Conservation (phyloP, 805 yeast species). For the Cyberlindnera maclurae region DNA sequence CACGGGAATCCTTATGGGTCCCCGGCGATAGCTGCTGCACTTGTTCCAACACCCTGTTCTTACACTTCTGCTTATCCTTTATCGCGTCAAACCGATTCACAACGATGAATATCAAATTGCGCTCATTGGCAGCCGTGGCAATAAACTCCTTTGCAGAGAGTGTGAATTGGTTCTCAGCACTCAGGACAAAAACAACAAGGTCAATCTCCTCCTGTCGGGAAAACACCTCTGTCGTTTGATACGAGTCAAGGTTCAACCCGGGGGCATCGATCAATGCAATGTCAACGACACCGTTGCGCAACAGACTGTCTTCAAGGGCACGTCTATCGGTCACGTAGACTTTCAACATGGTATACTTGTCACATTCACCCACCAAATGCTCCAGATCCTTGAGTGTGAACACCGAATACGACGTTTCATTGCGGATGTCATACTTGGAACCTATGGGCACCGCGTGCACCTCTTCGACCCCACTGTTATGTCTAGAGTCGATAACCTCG, state of each 20-base stretch:
- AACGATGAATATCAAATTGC: constrained; percentile 86
- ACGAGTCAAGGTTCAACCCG: constrained; percentile 87
- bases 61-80: constrained; percentile 73
- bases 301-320: constrained; percentile 56
- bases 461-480: constrained; percentile 72
- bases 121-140: constrained; percentile 83
- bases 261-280: constrained; percentile 95
- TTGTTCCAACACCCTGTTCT: constrained; percentile 70
- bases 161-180: constrained; percentile 94
- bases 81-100: constrained; percentile 90
- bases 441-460: constrained; percentile 84
- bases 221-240: constrained; percentile 90
- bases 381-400: constrained; percentile 50
- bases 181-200: constrained; percentile 90
- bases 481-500: constrained; percentile 81
- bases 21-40: constrained; percentile 83
- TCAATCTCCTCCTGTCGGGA: constrained; percentile 97
- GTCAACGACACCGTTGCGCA: constrained; percentile 87
- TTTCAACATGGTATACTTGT: constrained; percentile 63
- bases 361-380: constrained; percentile 66
- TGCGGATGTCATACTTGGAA: constrained; percentile 30
- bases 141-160: constrained; percentile 91
- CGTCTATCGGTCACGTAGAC: constrained; percentile 78
- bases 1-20: constrained; percentile 79
- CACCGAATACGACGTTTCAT: constrained; percentile 59